These are phyloP conservation scores for Naganishia kalamii DNA, from an alignment of 768 basidiomycete genomes.

Conservation along the genomic window DNA sequence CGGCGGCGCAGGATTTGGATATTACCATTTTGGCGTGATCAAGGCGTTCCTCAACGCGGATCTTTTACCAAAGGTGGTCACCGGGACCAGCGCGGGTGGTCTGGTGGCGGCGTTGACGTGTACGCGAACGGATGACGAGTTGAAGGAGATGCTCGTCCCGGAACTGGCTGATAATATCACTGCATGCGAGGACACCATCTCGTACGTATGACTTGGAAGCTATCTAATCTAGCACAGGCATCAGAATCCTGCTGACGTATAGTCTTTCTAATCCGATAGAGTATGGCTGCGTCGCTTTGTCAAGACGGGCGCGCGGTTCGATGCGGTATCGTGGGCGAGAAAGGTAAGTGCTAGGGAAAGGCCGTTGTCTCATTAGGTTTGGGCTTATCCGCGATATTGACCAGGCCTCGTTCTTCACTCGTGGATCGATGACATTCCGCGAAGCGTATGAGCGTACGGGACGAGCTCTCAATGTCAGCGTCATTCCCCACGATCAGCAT, in stretches of 20 bases:
- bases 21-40: slow-evolving; percentile 82
- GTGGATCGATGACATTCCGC: slow-evolving; percentile 87
- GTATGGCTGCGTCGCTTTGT: slow-evolving; percentile 56
- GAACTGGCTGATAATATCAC: slow-evolving; percentile 72
- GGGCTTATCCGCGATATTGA: too few species aligned
- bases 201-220: slow-evolving; percentile 22
- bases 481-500: slow-evolving; percentile 82
- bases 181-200: slow-evolving; percentile 58
- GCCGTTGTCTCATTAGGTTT: too few species aligned
- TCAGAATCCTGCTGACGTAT: too few species aligned
- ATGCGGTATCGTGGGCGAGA: slow-evolving; percentile 77
- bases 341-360: slow-evolving; percentile 55
- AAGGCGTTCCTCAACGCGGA: slow-evolving; percentile 83
- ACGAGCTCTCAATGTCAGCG: slow-evolving; percentile 85
- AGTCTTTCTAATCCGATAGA: slow-evolving; percentile 16
- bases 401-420: slow-evolving; percentile 80
- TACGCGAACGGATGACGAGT: slow-evolving; percentile 80
- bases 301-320: slow-evolving; percentile 90
- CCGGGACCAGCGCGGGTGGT: slow-evolving; percentile 90
- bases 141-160: slow-evolving; percentile 69
- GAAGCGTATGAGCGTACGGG: slow-evolving; percentile 92
- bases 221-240: too few species aligned
- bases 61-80: slow-evolving; percentile 81
- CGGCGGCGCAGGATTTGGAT: slow-evolving; percentile 93
- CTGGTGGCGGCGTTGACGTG: slow-evolving; percentile 64